Conservation (phyloP, 371 early-diverging fungal genomes). For the Circinella minor region DNA sequence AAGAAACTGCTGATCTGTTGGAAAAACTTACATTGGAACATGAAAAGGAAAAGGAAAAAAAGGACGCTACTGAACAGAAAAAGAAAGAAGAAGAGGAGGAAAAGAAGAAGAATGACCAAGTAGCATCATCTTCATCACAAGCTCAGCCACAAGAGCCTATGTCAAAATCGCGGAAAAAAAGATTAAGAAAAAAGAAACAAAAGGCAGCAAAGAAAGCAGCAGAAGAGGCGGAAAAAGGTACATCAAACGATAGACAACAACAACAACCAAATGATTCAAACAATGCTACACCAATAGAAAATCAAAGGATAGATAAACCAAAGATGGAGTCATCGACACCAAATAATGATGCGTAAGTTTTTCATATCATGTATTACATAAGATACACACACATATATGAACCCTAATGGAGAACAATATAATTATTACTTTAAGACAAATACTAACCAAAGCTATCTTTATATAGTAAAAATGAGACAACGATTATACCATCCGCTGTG, state of each 20-base stretch:
- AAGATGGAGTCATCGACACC: slow-evolving; percentile 3
- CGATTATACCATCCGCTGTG: slow-evolving; percentile 32
- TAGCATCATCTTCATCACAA: slow-evolving; percentile 4
- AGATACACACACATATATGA: too few relatives aligned
- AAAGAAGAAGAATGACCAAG: background rate
- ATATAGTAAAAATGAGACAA: slow-evolving; percentile 16
- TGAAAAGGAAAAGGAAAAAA: background rate
- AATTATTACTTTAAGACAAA: too few relatives aligned
- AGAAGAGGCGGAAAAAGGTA: slow-evolving; percentile 9
- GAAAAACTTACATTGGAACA: slow-evolving; percentile 2
- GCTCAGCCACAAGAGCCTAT: slow-evolving; percentile 25
- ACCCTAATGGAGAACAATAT: too few relatives aligned
- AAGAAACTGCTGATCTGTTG: slow-evolving; percentile 17
- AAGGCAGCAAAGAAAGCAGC: slow-evolving; percentile 27
- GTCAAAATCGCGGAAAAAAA: slow-evolving; percentile 42
- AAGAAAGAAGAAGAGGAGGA: background rate
- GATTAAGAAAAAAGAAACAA: slow-evolving; percentile 40
- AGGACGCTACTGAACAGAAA: background rate
- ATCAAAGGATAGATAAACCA: slow-evolving; percentile 7
- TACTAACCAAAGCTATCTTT: too few relatives aligned
- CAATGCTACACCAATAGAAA: slow-evolving; percentile 8
- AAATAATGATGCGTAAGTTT: slow-evolving; percentile 10
- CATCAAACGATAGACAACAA: slow-evolving; percentile 1
- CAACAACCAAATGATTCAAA: background rate
- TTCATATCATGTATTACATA: too few relatives aligned